Evolutionary conservation across 306 rosid genomes (phyloP).

Genomic region (Cicer pinnatifidum): DNA sequence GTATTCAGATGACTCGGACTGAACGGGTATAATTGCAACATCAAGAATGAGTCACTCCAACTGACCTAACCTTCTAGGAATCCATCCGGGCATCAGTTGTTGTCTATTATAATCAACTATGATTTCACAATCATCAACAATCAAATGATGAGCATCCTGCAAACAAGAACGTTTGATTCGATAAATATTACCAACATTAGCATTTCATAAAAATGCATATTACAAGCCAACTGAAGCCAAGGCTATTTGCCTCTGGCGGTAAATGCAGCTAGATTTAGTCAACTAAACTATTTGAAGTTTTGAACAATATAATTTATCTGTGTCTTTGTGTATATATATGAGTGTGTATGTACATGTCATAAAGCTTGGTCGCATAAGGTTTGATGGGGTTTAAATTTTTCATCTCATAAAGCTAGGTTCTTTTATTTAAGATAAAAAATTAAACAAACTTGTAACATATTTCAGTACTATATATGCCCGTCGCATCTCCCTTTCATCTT

Average conservation of each 20-base stretch:
- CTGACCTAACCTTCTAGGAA: conserved; percentile 93
- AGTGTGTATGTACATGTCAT: neutral
- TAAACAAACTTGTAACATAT: conserved; percentile 26
- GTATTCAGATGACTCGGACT: conserved; percentile 30
- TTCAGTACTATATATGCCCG: conserved; percentile 69
- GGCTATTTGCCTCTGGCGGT: neutral
- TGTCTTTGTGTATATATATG: neutral
- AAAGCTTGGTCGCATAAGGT: conserved; percentile 1
- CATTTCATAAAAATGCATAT: conserved; percentile 1
- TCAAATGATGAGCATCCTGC: conserved; percentile 88
- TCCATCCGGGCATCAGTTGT: conserved; percentile 93
- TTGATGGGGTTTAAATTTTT: neutral
- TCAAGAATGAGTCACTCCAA: conserved; percentile 43
- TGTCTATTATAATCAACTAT: conserved; percentile 87
- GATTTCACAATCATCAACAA: conserved; percentile 77
- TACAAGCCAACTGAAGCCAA: conserved; percentile 19
- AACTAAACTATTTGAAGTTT: neutral
- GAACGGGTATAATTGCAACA: conserved; percentile 5
- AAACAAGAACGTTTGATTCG: conserved; percentile 31
- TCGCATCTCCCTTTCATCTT: conserved; percentile 81
- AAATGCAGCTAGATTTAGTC: conserved; percentile 8
- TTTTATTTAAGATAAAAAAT: conserved; percentile 8
- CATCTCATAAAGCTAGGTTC: neutral
- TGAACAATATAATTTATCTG: neutral
- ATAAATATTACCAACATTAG: conserved; percentile 11